Base-by-base conservation (phyloP, 257 asterid species). In the Fraxinus anomala region DNA sequence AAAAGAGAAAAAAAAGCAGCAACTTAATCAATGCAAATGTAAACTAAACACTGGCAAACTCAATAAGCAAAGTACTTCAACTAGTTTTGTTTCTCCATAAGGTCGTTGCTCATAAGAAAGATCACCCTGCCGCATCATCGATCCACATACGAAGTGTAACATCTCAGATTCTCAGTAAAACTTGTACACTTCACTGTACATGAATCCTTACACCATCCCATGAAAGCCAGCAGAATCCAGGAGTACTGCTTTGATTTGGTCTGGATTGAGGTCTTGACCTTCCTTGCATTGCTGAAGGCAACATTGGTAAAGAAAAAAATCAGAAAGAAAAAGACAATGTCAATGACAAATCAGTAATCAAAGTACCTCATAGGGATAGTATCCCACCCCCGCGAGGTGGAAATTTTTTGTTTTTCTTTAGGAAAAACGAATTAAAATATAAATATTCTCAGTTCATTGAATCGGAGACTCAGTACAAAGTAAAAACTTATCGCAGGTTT, bases 141-240 rank as follows among this genome's bases (percentile, higher is more conserved):
- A 73, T 23, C 71, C 40, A 36, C 31, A 44, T 30, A 31, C 21
- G 74, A 70, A 70, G 56, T 44, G 76, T 44, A 44, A 42, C 56
- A 11, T 33, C 63, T 44, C 24, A n/a, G 31, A 72, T 21, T 42
- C 75, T 26, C 9, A 21, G 30, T 8, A 37, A 4, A 36, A 6
- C 39, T 44, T 6, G 10, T 5, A 23, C 12, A 10, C 42, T 28
- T 39, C n/a, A 28, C 11, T 19, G 10, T 14, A 26, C 10, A 73
- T 13, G 31, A 70, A 33, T 9, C 19, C 86, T 87, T 86, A 92
- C 34, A 87, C 77, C 88, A 88, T 82, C 73, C 92, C 95, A 56
- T 81, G 91, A 81, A 88, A 92, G 81, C 96, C 97, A 63, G 97
- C 96, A 23, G 96, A 86, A 39, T 94, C 97, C 78, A 92, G 76